Base-by-base conservation (phyloP, 768 basidiomycete species). In the Imleria badia region DNA sequence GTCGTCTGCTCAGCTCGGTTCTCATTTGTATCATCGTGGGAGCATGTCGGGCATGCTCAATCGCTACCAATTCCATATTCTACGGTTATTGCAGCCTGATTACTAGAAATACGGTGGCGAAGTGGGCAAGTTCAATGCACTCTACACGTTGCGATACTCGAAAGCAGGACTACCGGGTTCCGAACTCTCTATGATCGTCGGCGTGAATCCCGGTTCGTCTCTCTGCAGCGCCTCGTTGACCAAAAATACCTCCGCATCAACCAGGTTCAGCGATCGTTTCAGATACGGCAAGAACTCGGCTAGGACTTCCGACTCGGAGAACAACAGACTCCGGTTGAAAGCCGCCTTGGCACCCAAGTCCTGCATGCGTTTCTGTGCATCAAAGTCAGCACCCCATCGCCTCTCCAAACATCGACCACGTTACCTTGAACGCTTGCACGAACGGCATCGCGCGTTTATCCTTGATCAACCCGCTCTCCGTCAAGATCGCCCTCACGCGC, bases 381-480 rank as follows among this genome's bases (percentile, higher is more conserved):
- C 6, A 42, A 23, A n/a, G 13, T 53, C 51, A 66, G 38, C 22
- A 38, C 10, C 47, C 26, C 34, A 2, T 40, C 29, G 11, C 43
- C 20, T 19, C 9, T 17, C 33, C 3, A 43, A 44, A 26, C 52
- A 39, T 19, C 13, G 1, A 39, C 23, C 9, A 60, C 78, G 35
- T 41, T 48, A 94, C 96, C 86, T 97, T 95, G 85, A 98, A 90
- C 30, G 79, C 75, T 55, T 96, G 91, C 43, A 94, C 83, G 74
- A 96, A 98, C 7, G 95, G 95, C 96, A 98, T 98, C 39, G 81
- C 81, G 40, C 86, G 83, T 78, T 98, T 98, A 75, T 98, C 94
- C 80, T 97, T 98, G 74, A 94, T 86, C 69, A 98, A 68, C 6
- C 91, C 94, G 20, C 77, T 79, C 67, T 82, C 78, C 10, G 78